phyloP scores from a whole-genome alignment of 495 filamentous ascomycete species.

The Physcia stellaris region DNA sequence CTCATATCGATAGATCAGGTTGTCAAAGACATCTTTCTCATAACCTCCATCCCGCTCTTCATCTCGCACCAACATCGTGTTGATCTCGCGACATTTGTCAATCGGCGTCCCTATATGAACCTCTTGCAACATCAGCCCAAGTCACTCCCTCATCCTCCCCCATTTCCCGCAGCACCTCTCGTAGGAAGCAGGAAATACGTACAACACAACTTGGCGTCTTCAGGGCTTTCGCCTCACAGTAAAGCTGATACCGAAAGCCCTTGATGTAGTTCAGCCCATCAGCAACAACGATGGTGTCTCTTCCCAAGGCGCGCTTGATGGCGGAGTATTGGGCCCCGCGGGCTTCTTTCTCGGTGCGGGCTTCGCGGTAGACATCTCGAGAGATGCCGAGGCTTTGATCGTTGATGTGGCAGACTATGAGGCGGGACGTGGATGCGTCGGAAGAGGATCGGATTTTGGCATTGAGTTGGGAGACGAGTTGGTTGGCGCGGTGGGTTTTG shows the following conservation, averaged over 20 bases:
- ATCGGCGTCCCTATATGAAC: slow-evolving; percentile 68
- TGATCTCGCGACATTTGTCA: slow-evolving; percentile 52
- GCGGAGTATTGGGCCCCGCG: slow-evolving; percentile 76
- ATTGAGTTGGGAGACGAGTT: slow-evolving; percentile 56
- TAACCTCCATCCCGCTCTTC: slow-evolving; percentile 21
- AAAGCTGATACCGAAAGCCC: slow-evolving; percentile 90
- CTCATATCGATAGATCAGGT: slow-evolving; percentile 89
- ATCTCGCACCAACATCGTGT: slow-evolving; percentile 28
- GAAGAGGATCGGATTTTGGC: slow-evolving; percentile 30
- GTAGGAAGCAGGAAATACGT: slow-evolving; percentile 14
- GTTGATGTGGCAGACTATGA: slow-evolving; percentile 54
- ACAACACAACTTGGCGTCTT: slow-evolving; percentile 73
- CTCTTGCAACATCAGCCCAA: slow-evolving; percentile 21
- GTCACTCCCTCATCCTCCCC: too few relatives aligned
- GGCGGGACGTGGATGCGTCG: slow-evolving; percentile 35
- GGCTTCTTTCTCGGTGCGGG: slow-evolving; percentile 74
- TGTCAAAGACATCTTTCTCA: slow-evolving; percentile 59
- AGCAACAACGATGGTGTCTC: slow-evolving; percentile 73
- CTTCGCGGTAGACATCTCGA: slow-evolving; percentile 45
- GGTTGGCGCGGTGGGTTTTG: slow-evolving; percentile 73
- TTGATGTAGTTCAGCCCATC: slow-evolving; percentile 97
- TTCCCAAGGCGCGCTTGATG: slow-evolving; percentile 65
- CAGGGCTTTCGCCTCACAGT: slow-evolving; percentile 83
- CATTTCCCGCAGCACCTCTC: background rate
- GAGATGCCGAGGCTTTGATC: slow-evolving; percentile 50